Conservation (phyloP, 2,329 filamentous ascomycete species). For the Monosporascus cannonballus region DNA sequence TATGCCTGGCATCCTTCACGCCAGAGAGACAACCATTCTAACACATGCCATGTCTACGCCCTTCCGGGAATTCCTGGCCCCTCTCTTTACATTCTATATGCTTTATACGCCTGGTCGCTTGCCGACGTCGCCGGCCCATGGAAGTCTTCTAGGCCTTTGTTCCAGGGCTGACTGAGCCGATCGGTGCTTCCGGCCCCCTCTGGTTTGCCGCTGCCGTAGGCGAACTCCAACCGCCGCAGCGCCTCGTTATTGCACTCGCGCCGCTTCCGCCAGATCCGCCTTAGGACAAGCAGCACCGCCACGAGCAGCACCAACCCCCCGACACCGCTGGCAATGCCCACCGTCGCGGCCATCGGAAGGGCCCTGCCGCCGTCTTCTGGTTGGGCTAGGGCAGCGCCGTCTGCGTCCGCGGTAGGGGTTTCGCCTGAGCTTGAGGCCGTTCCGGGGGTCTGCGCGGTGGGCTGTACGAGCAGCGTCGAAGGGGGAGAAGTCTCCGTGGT, state of each 20-base stretch:
- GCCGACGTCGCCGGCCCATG: constrained; percentile 11
- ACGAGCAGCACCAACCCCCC: constrained; percentile 20
- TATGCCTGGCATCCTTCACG: too few species aligned
- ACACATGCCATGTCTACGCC: too few species aligned
- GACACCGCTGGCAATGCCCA: constrained; percentile 24
- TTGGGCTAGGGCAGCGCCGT: not conserved
- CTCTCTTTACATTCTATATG: constrained; percentile 21
- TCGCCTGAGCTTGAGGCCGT: not conserved
- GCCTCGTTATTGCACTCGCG: constrained; percentile 22
- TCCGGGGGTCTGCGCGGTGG: constrained; percentile 1
- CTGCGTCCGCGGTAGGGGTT: not conserved
- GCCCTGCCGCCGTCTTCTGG: not conserved
- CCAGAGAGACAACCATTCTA: too few species aligned
- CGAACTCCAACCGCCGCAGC: constrained; percentile 17
- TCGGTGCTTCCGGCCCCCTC: constrained; percentile 17
- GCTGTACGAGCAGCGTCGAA: constrained; percentile 2
- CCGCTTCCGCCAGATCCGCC: constrained; percentile 23
- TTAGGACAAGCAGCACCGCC: constrained; percentile 18
- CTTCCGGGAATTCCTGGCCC: too few species aligned
- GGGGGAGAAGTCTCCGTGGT: constrained; percentile 2
- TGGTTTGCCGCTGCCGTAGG: constrained; percentile 24
- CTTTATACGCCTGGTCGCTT: constrained; percentile 16
- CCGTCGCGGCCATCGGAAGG: constrained; percentile 18
- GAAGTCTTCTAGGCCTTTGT: constrained; percentile 22
- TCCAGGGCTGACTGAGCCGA: constrained; percentile 22